A percentile compares a stretch with the other conserved stretches of the same genome.
These are phyloP conservation scores for Trichoderma erinaceum DNA, from an alignment of 495 filamentous ascomycete species.

Conservation along the genomic window DNA sequence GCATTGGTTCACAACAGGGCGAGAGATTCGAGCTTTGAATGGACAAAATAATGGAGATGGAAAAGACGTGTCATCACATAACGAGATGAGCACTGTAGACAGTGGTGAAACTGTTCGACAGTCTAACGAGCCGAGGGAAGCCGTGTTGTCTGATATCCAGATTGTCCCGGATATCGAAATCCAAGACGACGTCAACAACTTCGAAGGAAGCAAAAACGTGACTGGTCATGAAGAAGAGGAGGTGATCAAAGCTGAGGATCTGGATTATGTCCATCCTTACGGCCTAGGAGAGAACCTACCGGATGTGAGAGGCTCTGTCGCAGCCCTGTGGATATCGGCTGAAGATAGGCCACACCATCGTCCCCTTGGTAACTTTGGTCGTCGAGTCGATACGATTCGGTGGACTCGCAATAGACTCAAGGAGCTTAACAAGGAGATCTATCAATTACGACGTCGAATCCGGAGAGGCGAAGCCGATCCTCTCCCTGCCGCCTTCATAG, in stretches of 20 bases:
- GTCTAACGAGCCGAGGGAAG: not conserved
- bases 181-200: not conserved
- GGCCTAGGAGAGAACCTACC: slow-evolving; percentile 34
- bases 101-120: not conserved
- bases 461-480: slow-evolving; percentile 43
- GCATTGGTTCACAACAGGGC: no score
- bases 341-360: slow-evolving; percentile 49
- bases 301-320: slow-evolving; percentile 57
- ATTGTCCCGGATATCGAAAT: not conserved
- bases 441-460: slow-evolving; percentile 51
- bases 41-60: slow-evolving; percentile 14
- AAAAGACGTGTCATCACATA: slow-evolving; percentile 27
- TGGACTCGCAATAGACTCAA: slow-evolving; percentile 74
- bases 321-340: slow-evolving; percentile 69
- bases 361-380: slow-evolving; percentile 46
- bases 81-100: not conserved
- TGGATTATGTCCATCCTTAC: slow-evolving; percentile 33
- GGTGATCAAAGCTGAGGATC: slow-evolving; percentile 15
- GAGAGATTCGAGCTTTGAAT: no score
- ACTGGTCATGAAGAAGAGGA: not conserved
- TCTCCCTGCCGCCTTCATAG: slow-evolving; percentile 63
- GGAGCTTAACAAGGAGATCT: slow-evolving; percentile 66
- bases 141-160: not conserved
- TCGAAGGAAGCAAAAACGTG: not conserved
- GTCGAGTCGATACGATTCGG: slow-evolving; percentile 71